Conservation (phyloP, 208 protist genomes). For the Phytomonas francai region DNA sequence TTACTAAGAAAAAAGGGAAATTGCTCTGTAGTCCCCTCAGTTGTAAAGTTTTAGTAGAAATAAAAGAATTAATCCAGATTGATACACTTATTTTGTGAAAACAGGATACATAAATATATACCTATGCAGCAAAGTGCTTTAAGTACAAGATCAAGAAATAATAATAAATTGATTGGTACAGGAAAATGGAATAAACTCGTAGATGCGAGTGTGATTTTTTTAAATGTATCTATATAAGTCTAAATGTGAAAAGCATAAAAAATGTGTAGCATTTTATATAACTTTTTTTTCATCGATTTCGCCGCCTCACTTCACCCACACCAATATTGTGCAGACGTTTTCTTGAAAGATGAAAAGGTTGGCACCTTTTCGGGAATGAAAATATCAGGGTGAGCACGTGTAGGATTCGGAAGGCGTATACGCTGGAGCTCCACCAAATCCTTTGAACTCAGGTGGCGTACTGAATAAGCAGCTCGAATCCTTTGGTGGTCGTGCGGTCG, state of each 20-base stretch:
- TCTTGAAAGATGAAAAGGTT: background rate
- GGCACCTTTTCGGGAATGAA: background rate
- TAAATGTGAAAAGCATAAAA: background rate
- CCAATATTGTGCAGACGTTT: background rate
- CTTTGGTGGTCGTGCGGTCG: constrained; percentile 19
- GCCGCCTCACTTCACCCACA: too few relatives aligned
- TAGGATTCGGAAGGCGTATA: background rate
- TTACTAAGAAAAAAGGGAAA: background rate
- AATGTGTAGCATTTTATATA: background rate
- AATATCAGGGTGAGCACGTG: background rate
- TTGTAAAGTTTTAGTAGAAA: background rate
- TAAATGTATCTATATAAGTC: background rate
- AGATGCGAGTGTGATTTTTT: background rate
- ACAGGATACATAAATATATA: background rate
- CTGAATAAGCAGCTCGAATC: constrained; percentile 46
- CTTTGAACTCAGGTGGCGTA: constrained; percentile 72
- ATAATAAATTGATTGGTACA: background rate
- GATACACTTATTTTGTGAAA: background rate
- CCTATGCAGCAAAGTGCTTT: background rate
- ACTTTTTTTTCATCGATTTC: background rate
- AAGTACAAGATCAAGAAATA: background rate
- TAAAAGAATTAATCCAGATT: background rate
- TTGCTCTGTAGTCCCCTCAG: background rate
- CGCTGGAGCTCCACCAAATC: constrained; percentile 18
- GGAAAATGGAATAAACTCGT: background rate